Conservation (phyloP, 352 stramenopile species). For the Phytophthora fragariaefolia region DNA sequence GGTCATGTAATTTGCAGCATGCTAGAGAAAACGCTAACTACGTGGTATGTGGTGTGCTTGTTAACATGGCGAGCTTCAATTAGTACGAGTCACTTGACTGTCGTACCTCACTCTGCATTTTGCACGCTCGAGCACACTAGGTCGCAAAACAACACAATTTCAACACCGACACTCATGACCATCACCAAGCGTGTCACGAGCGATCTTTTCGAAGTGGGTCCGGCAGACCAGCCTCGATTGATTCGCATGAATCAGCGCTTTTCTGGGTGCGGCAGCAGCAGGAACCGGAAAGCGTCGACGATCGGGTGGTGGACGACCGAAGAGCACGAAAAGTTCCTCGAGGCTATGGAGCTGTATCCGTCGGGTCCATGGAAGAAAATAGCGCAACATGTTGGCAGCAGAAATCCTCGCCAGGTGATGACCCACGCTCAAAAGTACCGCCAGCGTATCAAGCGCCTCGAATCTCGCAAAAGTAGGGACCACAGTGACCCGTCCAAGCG, state of each 20-base stretch:
- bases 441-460: slow-evolving; percentile 9
- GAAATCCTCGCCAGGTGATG: slow-evolving; percentile 35
- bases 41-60: too few species aligned
- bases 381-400: slow-evolving; percentile 30
- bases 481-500: not conserved
- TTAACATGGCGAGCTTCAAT: too few species aligned
- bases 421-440: slow-evolving; percentile 33
- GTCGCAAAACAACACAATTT: not conserved
- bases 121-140: not conserved
- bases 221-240: not conserved
- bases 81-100: too few species aligned
- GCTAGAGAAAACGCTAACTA: not conserved
- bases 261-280: not conserved
- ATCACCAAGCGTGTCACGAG: slow-evolving; percentile 2
- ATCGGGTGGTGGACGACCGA: slow-evolving; percentile 14
- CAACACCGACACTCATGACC: slow-evolving; percentile 3
- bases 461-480: not conserved
- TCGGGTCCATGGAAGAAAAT: slow-evolving; percentile 51
- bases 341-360: slow-evolving; percentile 48
- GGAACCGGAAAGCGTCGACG: slow-evolving; percentile 1
- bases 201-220: slow-evolving; percentile 1
- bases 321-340: slow-evolving; percentile 57
- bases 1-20: too few species aligned
- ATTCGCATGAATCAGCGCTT: slow-evolving; percentile 13
- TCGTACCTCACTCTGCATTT: not conserved